Base-by-base conservation (phyloP, 208 protist genomes). In the Acanthamoeba lenticulata region DNA sequence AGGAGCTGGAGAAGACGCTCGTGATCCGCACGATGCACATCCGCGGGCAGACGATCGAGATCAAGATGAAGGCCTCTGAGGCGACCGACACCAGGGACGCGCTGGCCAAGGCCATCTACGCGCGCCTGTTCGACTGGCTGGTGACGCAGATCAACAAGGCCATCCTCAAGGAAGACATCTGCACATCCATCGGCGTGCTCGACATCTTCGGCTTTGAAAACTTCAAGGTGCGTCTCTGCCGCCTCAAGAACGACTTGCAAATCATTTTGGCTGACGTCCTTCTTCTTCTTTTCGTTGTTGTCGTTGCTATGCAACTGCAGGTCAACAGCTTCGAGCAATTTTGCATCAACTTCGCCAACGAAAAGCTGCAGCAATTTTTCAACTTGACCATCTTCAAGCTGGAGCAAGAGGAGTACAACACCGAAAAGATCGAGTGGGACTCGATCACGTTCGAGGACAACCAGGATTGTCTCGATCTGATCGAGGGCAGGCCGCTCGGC, bases 151-250 rank as follows among this genome's bases (percentile, higher is more conserved):
- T 98, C 69, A 99, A 99, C 94, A 91, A 96, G 15, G 65, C 94
- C 29, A 95, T 95, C 65, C 94, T 94, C 60, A 94, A 97, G 86
- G 55, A 67, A 24, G 94, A 92, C 27, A 45, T 52, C 47, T 36
- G 60, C 34, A 92, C 90, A 27, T 94, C 42, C 36, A 97, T 97
- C 74, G 97, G 97, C 83, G 94, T 99, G 32, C 95, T 99, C 15
- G 98, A 99, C 96, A 99, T 99, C 86, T 98, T 98, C 72, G 98
- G 98, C 85, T 99, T 99, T 95, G 98, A 99, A 95, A 97, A 97
- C 88, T 99, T 99, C 95, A 94, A 97, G 40, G 81, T 94, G 29
- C 42, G 36, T 67, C 0, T 29, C 55, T 2, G 47, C 11, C 11
- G n/a, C 11, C 21, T 0, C n/a, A 21, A 67, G 3, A n/a, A n/a